Evolutionary conservation across 2,329 filamentous ascomycete genomes (phyloP).

Genomic region (Calonectria pteridis): DNA sequence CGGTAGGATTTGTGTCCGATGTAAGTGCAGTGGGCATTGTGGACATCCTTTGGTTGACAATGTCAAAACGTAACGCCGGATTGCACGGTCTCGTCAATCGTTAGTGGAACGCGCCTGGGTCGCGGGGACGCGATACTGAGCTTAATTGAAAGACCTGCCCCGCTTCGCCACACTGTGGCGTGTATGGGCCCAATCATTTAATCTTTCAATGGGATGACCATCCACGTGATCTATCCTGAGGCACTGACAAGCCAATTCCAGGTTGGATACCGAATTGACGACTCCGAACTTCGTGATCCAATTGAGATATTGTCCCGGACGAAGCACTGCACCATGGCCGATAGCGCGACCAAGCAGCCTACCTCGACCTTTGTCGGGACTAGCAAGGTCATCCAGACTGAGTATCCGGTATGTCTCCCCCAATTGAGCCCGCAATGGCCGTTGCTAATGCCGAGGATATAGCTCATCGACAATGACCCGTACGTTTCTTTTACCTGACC

Average conservation of each 20-base stretch:
- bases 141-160: slow-evolving; percentile 38
- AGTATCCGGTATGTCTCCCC: slow-evolving; percentile 81
- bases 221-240: slow-evolving; percentile 51
- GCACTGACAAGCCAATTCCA: slow-evolving; percentile 41
- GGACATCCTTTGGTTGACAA: slow-evolving; percentile 5
- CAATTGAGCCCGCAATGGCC: slow-evolving; percentile 33
- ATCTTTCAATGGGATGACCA: slow-evolving; percentile 35
- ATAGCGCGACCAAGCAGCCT: slow-evolving; percentile 54
- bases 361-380: slow-evolving; percentile 52
- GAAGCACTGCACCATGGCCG: slow-evolving; percentile 52
- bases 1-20: slow-evolving; percentile 25
- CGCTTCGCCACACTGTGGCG: slow-evolving; percentile 3
- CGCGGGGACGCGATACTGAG: slow-evolving; percentile 40
- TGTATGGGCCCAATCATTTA: slow-evolving; percentile 34
- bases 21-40: slow-evolving; percentile 42
- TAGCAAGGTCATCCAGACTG: slow-evolving; percentile 83
- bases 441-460: slow-evolving; percentile 47
- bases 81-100: not conserved
- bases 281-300: slow-evolving; percentile 43
- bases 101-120: slow-evolving; percentile 31
- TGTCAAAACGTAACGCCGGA: not conserved
- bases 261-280: slow-evolving; percentile 41
- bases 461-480: slow-evolving; percentile 99
- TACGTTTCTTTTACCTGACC: slow-evolving; percentile 59
- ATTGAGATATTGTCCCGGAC: slow-evolving; percentile 46